Base-by-base conservation (phyloP, 2,329 filamentous ascomycete genomes). In the Xylaria sp. region DNA sequence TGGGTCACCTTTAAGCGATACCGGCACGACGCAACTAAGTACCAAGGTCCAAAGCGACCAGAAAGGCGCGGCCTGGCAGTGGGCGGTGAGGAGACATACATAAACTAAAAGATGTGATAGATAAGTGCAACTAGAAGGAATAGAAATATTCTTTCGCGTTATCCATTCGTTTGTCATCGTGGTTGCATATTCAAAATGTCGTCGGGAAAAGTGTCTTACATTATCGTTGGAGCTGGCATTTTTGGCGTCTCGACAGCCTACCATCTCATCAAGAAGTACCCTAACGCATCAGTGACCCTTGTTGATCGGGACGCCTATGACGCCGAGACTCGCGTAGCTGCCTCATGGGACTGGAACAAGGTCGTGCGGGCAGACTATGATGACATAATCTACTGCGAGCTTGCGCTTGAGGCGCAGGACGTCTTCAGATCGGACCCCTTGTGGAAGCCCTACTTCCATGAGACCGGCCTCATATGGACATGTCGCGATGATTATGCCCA, bases 331-430 rank as follows among this genome's bases (percentile, higher is more conserved):
- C 75, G 76, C 50, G 75, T 85, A 34, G 90, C 89, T 37, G 91
- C 91, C 0, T 92, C 91, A 0, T 91, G 89, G 83, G 91, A 93
- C 80, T 89, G 90, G 86, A 92, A 91, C 82, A 92, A 92, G 79
- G 89, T 91, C 37, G 85, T 92, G 28, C 88, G 90, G 63, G 89
- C 90, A 56, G 90, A 92, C 78, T 93, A 93, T 80, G 84, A 87
- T 62, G 88, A 91, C 74, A 80, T 87, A 1, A 78, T 89, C 15
- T 93, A 93, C 82, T 89, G 87, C 78, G 78, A 85, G 56, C 83
- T 93, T 12, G 91, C 87, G 0, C 83, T 92, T 23, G 90, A 92
- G 79, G 88, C 91, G 0, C 88, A 90, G 74, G 86, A 89, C 63
- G 79, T 88, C 1, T 93, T 75, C 72, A 74, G 68, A 58, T 63